A percentile compares a stretch with the other conserved stretches of the same genome.
These are phyloP conservation scores for Emydomyces testavorans DNA, from an alignment of 2,329 filamentous ascomycete genomes.

Conservation along the genomic window DNA sequence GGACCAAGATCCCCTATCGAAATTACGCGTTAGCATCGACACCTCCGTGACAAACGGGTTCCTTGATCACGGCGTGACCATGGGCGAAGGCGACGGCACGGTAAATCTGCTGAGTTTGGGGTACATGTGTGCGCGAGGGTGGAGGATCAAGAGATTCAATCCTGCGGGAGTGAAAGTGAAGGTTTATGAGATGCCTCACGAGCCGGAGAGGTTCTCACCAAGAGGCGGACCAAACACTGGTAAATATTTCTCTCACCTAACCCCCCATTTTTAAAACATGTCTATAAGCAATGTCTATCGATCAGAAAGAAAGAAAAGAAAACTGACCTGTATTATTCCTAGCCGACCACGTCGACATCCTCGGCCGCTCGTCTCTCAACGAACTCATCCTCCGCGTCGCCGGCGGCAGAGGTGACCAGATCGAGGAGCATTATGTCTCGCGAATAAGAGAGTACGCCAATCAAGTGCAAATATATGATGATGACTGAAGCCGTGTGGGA, in stretches of 20 bases:
- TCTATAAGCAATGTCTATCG: background rate
- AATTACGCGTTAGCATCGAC: conserved; percentile 43
- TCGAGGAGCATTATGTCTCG: conserved; percentile 66
- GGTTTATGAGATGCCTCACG: conserved; percentile 91
- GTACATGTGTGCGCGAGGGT: conserved; percentile 95
- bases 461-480: conserved; percentile 70
- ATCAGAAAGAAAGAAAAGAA: background rate
- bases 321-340: conserved; percentile 25
- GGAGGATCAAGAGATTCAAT: conserved; percentile 89
- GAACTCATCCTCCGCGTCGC: conserved; percentile 80
- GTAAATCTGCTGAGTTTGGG: conserved; percentile 84
- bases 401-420: conserved; percentile 68
- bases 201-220: conserved; percentile 83
- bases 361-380: conserved; percentile 78
- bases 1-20: conserved; percentile 53
- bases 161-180: conserved; percentile 70
- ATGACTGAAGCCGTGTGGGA: conserved; percentile 38
- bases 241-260: conserved; percentile 22
- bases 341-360: conserved; percentile 92
- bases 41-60: conserved; percentile 38
- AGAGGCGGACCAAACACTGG: conserved; percentile 56
- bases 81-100: conserved; percentile 93
- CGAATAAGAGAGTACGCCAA: conserved; percentile 73
- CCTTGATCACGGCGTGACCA: conserved; percentile 76
- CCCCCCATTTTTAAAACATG: background rate